Conservation (phyloP, 768 basidiomycete genomes). For the Lepiota brunneoincarnata region DNA sequence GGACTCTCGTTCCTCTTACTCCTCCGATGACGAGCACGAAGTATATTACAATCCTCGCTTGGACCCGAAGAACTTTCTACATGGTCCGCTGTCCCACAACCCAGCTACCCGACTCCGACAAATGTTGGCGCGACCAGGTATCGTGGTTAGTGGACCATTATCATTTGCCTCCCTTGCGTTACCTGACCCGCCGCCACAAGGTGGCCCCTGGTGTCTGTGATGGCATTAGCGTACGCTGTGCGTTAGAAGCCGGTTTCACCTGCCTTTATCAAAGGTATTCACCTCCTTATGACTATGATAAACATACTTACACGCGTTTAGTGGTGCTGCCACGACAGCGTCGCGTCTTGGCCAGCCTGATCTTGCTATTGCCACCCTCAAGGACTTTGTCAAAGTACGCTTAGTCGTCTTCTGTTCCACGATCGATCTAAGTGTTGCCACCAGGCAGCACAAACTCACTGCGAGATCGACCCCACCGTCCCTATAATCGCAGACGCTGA, state of each 20-base stretch:
- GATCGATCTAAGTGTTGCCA: neutral
- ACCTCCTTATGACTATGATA: neutral
- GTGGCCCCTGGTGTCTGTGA: slow-evolving; percentile 79
- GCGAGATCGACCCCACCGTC: slow-evolving; percentile 56
- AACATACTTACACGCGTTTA: slow-evolving; percentile 17
- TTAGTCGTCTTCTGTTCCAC: neutral
- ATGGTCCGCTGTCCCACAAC: slow-evolving; percentile 67
- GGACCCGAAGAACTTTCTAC: slow-evolving; percentile 64
- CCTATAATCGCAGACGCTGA: slow-evolving; percentile 82
- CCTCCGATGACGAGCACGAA: slow-evolving; percentile 6
- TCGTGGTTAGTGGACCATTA: slow-evolving; percentile 51
- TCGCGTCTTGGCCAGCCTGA: slow-evolving; percentile 79
- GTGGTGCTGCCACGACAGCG: slow-evolving; percentile 79
- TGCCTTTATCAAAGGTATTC: slow-evolving; percentile 73
- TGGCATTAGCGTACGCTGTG: slow-evolving; percentile 77
- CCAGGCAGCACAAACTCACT: slow-evolving; percentile 68
- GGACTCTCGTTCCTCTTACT: neutral
- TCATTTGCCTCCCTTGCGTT: neutral
- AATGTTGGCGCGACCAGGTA: slow-evolving; percentile 68
- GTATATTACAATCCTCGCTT: slow-evolving; percentile 66
- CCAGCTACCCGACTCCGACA: slow-evolving; percentile 72
- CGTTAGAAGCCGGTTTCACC: slow-evolving; percentile 74
- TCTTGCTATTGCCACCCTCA: slow-evolving; percentile 73
- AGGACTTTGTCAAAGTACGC: slow-evolving; percentile 66
- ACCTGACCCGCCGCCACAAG: slow-evolving; percentile 25